Evolutionary conservation across 805 yeast species (phyloP).

Genomic region (Isabelozyma heimii): DNA sequence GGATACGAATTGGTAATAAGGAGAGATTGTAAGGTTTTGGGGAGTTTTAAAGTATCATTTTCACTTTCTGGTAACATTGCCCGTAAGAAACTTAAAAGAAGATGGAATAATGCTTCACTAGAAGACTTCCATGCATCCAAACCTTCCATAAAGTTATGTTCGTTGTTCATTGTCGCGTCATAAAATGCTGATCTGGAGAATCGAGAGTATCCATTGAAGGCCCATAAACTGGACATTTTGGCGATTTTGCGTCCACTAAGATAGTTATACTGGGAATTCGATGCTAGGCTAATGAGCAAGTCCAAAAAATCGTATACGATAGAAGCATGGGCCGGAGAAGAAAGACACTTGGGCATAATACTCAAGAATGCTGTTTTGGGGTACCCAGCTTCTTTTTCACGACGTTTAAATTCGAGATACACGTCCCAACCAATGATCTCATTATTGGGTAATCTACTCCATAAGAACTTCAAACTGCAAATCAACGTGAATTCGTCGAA

Average conservation of each 20-base stretch:
- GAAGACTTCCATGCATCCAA: constrained; percentile 75
- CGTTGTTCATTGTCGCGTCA: constrained; percentile 33
- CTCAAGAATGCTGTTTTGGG: constrained; percentile 74
- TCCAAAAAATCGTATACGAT: constrained; percentile 87
- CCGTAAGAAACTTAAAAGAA: constrained; percentile 70
- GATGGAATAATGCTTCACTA: constrained; percentile 82
- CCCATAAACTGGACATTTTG: constrained; percentile 86
- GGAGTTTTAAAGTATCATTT: constrained; percentile 54
- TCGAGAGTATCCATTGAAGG: constrained; percentile 51
- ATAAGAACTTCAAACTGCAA: constrained; percentile 73
- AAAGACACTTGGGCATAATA: constrained; percentile 79
- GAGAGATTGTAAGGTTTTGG: constrained; percentile 63
- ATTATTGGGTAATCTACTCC: constrained; percentile 80
- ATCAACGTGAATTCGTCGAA: constrained; percentile 68
- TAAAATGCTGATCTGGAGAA: constrained; percentile 30
- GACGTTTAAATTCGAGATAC: constrained; percentile 63
- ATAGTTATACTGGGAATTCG: constrained; percentile 75
- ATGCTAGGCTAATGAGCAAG: constrained; percentile 69
- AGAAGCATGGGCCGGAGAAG: constrained; percentile 84
- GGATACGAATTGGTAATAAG: constrained; percentile 70
- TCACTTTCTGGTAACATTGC: constrained; percentile 74
- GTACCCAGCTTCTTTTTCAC: constrained; percentile 62
- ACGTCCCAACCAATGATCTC: constrained; percentile 87
- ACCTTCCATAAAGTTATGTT: constrained; percentile 60
- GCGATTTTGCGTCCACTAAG: constrained; percentile 78